Conservation (phyloP, 2,329 filamentous ascomycete genomes). For the Venturia effusa region DNA sequence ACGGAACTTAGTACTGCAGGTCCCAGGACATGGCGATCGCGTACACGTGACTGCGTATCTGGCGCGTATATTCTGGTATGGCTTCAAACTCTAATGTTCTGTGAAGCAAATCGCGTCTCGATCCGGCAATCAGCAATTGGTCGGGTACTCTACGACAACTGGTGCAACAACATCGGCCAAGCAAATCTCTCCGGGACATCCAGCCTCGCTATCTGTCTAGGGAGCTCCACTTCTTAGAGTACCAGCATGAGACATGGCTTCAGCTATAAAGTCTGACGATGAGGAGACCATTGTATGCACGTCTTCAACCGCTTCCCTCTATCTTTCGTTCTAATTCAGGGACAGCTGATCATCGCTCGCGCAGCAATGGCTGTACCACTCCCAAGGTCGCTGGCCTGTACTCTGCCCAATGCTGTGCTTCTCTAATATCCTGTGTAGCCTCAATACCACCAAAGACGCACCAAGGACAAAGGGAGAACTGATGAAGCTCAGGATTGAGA, state of each 20-base stretch:
- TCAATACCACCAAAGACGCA: background rate
- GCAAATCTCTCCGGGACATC: background rate
- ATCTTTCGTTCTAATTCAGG: background rate
- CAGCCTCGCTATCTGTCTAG: background rate
- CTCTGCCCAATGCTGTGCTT: background rate
- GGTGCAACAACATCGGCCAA: background rate
- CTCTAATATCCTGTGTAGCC: background rate
- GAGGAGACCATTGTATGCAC: background rate
- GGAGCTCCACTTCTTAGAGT: no score
- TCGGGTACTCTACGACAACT: no score
- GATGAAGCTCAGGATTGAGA: background rate
- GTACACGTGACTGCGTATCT: no score
- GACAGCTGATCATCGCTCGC: background rate
- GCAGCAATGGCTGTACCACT: background rate
- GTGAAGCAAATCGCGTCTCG: background rate
- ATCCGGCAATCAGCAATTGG: background rate
- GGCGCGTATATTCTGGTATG: no score
- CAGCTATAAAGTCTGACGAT: background rate
- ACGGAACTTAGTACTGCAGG: no score
- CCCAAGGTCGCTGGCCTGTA: background rate
- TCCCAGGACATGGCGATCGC: no score
- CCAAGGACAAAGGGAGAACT: background rate
- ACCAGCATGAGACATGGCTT: conserved; percentile 1
- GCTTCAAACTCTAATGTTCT: no score
- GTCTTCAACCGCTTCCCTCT: background rate